A percentile compares a stretch with the other conserved stretches of the same genome.
Conservation (phyloP, 257 asterid species). For the Nicotiana sylvestris region DNA sequence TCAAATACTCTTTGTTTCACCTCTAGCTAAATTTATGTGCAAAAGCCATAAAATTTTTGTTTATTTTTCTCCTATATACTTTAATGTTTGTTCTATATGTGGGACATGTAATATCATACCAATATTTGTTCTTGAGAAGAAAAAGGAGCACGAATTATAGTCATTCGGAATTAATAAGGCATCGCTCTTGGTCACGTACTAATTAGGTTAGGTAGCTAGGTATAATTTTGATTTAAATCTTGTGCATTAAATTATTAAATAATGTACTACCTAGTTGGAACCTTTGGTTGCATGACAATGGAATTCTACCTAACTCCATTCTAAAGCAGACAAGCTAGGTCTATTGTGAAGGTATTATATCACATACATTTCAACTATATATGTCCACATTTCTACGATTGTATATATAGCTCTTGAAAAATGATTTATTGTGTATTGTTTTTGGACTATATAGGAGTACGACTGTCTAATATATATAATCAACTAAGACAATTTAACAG, state of each 20-base stretch:
- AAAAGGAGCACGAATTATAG: neutral
- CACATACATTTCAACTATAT: neutral
- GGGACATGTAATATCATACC: neutral
- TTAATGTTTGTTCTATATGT: neutral
- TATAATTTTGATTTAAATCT: neutral
- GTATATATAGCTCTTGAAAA: too few relatives aligned
- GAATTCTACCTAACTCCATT: neutral
- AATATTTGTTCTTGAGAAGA: neutral
- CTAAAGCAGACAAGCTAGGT: neutral
- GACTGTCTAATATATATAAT: neutral
- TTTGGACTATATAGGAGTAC: neutral
- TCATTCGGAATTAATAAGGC: neutral
- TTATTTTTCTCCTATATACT: neutral
- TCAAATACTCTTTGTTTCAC: neutral
- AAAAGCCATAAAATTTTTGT: neutral
- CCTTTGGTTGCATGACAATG: neutral
- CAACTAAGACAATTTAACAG: neutral
- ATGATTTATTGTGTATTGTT: neutral
- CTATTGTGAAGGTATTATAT: neutral
- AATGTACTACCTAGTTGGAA: neutral
- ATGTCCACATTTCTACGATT: too few relatives aligned
- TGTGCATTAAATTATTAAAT: neutral
- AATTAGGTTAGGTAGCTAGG: slow-evolving; percentile 6
- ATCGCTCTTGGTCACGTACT: neutral
- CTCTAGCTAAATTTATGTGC: neutral